Evolutionary conservation across 768 basidiomycete species (phyloP).

Genomic region (Phlegmacium glaucopus): DNA sequence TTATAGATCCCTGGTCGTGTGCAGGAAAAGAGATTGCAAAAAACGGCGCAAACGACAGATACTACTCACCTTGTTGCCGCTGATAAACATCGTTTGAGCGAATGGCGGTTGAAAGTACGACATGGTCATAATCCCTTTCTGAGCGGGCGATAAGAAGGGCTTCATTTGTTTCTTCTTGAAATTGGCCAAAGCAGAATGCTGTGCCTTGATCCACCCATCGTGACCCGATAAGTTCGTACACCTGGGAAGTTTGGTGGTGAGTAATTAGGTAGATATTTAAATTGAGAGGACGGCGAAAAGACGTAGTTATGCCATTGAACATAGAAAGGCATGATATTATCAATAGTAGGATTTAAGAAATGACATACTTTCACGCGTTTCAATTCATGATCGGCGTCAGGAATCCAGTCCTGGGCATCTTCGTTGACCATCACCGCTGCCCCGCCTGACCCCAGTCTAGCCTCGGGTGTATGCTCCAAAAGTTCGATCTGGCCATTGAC

Average conservation of each 20-base stretch:
- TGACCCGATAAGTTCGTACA: slow-evolving; percentile 89
- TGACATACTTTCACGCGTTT: slow-evolving; percentile 82
- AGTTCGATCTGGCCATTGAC: slow-evolving; percentile 43
- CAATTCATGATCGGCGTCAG: slow-evolving; percentile 67
- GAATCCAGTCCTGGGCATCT: slow-evolving; percentile 58
- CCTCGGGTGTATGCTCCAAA: slow-evolving; percentile 40
- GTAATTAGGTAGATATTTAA: slow-evolving; percentile 1
- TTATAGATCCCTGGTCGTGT: slow-evolving; percentile 17
- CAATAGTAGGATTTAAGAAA: too few relatives aligned
- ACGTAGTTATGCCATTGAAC: neutral
- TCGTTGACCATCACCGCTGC: slow-evolving; percentile 41
- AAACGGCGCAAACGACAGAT: neutral
- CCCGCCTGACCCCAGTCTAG: slow-evolving; percentile 30
- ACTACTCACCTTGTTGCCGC: slow-evolving; percentile 71
- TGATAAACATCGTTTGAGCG: slow-evolving; percentile 84
- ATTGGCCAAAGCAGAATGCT: slow-evolving; percentile 92
- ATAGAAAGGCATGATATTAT: neutral
- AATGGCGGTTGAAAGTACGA: slow-evolving; percentile 79
- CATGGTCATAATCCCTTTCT: slow-evolving; percentile 65
- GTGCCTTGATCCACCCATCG: slow-evolving; percentile 97
- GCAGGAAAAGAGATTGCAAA: slow-evolving; percentile 7
- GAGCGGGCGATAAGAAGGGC: slow-evolving; percentile 83
- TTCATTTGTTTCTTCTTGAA: slow-evolving; percentile 70
- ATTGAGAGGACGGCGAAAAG: neutral
- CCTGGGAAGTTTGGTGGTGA: slow-evolving; percentile 44